Evolutionary conservation across 2,329 filamentous ascomycete species (phyloP).

Genomic region (Colletotrichum camelliae): DNA sequence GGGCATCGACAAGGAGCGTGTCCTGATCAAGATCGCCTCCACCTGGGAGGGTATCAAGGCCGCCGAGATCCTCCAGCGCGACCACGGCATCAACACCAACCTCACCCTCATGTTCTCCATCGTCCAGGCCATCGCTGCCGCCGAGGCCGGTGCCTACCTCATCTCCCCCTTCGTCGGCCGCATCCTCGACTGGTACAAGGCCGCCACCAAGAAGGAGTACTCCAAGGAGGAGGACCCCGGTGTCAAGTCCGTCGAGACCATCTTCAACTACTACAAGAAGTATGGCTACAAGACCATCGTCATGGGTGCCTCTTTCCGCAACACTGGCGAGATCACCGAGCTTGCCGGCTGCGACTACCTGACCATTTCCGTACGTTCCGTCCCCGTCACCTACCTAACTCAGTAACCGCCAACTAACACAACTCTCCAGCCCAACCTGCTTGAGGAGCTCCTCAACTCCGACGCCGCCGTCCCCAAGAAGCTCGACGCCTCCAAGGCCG

Average conservation of each 20-base stretch:
- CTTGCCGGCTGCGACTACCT: constrained; percentile 98
- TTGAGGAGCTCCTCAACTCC: constrained; percentile 93
- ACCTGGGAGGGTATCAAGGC: constrained; percentile 99
- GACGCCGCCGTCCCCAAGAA: constrained; percentile 85
- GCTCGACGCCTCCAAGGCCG: constrained; percentile 75
- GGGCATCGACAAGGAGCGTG: constrained; percentile 90
- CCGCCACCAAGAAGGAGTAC: constrained; percentile 92
- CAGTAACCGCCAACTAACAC: neutral
- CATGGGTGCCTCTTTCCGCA: constrained; percentile 99
- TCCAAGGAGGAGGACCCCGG: constrained; percentile 89
- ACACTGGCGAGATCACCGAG: constrained; percentile 95
- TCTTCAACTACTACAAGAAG: constrained; percentile 99
- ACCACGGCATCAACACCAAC: constrained; percentile 98
- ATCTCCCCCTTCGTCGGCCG: constrained; percentile 99
- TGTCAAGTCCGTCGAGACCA: constrained; percentile 89
- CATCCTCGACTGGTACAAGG: constrained; percentile 99
- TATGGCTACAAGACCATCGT: constrained; percentile 98
- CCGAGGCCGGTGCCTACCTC: constrained; percentile 94
- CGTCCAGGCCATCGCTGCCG: constrained; percentile 92
- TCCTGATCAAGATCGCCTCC: constrained; percentile 98
- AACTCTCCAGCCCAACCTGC: constrained; percentile 76
- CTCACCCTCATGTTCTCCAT: constrained; percentile 98
- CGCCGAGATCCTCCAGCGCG: constrained; percentile 91
- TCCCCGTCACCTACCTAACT: neutral
- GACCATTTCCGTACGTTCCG: constrained; percentile 82